A percentile compares a stretch with the other conserved stretches of the same genome.
These are phyloP conservation scores for Eucalyptus pumila DNA, from an alignment of 345 rosid genomes.

Conservation along the genomic window DNA sequence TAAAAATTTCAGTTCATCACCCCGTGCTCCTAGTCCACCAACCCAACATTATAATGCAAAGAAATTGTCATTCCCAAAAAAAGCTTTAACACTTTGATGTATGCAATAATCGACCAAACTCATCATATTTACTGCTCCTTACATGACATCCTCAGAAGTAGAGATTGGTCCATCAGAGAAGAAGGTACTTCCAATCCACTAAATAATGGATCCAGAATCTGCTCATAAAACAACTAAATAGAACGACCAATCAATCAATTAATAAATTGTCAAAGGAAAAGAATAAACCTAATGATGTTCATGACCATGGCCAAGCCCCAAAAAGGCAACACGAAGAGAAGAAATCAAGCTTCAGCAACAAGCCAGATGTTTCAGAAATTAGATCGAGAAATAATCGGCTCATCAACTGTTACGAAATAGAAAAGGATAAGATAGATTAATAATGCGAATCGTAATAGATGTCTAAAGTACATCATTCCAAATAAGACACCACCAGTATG, in stretches of 20 bases:
- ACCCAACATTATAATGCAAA: neutral
- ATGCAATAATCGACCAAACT: neutral
- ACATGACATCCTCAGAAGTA: neutral
- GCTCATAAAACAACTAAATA: neutral
- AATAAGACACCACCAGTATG: neutral
- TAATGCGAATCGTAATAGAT: neutral
- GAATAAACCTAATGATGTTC: neutral
- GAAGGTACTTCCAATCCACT: neutral
- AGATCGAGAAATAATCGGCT: neutral
- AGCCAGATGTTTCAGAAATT: neutral
- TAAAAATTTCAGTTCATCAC: neutral
- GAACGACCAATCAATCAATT: neutral
- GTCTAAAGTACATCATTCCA: neutral
- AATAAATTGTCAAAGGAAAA: neutral
- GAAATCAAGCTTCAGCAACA: neutral
- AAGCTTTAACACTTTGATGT: neutral
- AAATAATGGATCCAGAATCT: neutral
- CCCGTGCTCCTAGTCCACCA: neutral
- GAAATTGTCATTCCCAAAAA: neutral
- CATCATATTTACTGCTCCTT: neutral
- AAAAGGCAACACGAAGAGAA: neutral
- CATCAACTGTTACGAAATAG: neutral
- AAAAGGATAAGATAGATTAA: neutral
- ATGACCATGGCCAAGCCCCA: neutral
- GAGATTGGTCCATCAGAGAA: neutral